Evolutionary conservation across 345 rosid genomes (phyloP), one percentile per base, ranked within the genome.

Genomic region (Salix viminalis): DNA sequence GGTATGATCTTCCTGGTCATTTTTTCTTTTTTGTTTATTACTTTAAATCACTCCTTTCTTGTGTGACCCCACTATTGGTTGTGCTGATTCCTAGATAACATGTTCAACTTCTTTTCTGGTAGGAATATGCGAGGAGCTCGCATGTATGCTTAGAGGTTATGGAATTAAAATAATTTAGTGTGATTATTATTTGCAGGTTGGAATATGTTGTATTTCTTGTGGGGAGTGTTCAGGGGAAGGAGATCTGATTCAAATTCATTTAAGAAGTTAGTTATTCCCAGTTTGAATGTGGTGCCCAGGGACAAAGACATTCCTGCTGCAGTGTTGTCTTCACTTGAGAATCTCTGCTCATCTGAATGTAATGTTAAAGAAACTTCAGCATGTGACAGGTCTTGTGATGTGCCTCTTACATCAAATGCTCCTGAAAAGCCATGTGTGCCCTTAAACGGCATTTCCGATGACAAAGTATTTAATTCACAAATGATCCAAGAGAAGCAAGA

Each of bases 221-320:
- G 99, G 99, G 99, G 97, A 61, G 97, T 93, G 66, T 96, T 93
- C 83, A 90, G 87, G 79, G 92, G 91, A 84, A 91, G 85, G 79
- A 86, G 79, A 80, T 84, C 72, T 44, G 83, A 12, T 65, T 80
- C 84, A 48, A 83, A 83, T 75, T 77, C 88, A 72, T 76, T 78
- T 21, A 86, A 84, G 81, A 81, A 75, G 72, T 69, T 80, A 24
- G 70, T 62, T 64, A 66, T 79, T 67, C 77, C 87, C 6, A 75
- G 80, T 81, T 77, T 70, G 44, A 78, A 77, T 79, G 36, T 70
- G 79, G 80, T 75, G 71, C 76, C 75, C 16, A 14, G 46, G 71
- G 86, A 76, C 79, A 79, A 76, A 62, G 84, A 79, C 67, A 69
- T 68, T 75, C 70, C 84, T 65, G 54, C 76, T 76, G 79, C 76